Evolutionary conservation across 2,329 filamentous ascomycete genomes (phyloP).

Genomic region (Teratosphaeria pseudoeucalypti): DNA sequence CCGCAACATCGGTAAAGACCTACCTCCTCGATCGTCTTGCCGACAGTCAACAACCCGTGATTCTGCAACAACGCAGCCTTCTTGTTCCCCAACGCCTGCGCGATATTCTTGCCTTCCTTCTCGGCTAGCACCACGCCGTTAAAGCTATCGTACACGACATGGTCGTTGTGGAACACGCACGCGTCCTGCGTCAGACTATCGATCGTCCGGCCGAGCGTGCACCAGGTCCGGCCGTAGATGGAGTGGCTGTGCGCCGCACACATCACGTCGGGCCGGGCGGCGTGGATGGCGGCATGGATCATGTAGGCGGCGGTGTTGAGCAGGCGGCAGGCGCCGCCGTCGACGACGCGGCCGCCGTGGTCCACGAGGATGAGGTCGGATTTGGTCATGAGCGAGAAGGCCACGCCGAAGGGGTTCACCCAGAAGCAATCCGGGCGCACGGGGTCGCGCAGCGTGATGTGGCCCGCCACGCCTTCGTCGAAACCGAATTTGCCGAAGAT

Average conservation of each 20-base stretch:
- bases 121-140: constrained; percentile 37
- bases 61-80: constrained; percentile 35
- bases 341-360: constrained; percentile 33
- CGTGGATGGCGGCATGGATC: constrained; percentile 35
- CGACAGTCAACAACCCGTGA: constrained; percentile 37
- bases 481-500: constrained; percentile 34
- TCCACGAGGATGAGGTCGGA: constrained; percentile 38
- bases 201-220: constrained; percentile 31
- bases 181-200: constrained; percentile 37
- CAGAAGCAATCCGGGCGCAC: constrained; percentile 25
- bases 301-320: constrained; percentile 38
- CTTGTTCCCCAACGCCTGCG: constrained; percentile 28
- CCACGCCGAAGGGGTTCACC: constrained; percentile 33
- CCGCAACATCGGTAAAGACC: not conserved
- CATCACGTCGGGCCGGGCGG: constrained; percentile 34
- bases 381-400: constrained; percentile 35
- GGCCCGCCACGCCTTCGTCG: constrained; percentile 31
- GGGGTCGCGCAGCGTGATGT: constrained; percentile 25
- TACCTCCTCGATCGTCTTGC: constrained; percentile 30
- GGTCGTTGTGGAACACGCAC: constrained; percentile 33
- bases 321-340: constrained; percentile 28
- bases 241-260: constrained; percentile 37
- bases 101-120: constrained; percentile 37
- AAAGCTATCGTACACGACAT: constrained; percentile 34
- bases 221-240: constrained; percentile 36